Conservation (phyloP, 176 grass and related monocot genomes). For the Pontederia crassipes region DNA sequence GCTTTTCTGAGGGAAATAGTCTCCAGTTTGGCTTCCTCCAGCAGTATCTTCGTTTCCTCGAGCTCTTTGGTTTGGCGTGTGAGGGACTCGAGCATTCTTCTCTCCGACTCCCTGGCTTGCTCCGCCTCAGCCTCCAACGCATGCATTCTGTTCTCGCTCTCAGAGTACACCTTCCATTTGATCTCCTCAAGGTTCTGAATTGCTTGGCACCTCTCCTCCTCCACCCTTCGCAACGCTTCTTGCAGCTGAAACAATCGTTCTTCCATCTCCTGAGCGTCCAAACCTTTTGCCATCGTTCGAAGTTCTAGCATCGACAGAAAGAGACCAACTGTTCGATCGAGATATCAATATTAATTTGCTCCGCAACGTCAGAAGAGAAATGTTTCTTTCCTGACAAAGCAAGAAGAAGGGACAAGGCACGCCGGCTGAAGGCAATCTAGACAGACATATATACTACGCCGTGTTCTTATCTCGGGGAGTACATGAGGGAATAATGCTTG, state of each 20-base stretch:
- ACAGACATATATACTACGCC: too few relatives aligned
- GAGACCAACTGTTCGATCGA: too few relatives aligned
- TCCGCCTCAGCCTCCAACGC: constrained; percentile 38
- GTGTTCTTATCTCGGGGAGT: too few relatives aligned
- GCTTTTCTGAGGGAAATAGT: constrained; percentile 22
- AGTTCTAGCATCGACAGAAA: too few relatives aligned
- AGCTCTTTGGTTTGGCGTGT: constrained; percentile 73
- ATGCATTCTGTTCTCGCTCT: constrained; percentile 26
- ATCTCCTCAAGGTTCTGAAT: constrained; percentile 49
- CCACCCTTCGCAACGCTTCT: constrained; percentile 49
- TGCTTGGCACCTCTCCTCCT: constrained; percentile 42
- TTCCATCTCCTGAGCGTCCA: neutral
- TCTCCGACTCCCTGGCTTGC: constrained; percentile 50
- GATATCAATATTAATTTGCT: too few relatives aligned
- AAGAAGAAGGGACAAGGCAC: too few relatives aligned
- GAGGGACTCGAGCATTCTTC: constrained; percentile 70
- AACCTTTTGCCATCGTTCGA: too few relatives aligned
- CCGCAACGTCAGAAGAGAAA: too few relatives aligned
- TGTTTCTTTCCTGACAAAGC: too few relatives aligned
- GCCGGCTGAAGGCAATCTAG: too few relatives aligned
- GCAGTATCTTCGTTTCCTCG: constrained; percentile 74
- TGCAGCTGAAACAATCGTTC: constrained; percentile 47
- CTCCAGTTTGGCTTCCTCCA: constrained; percentile 64
- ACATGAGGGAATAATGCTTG: too few relatives aligned
- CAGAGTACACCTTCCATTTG: constrained; percentile 43